A percentile compares a stretch with the other conserved stretches of the same genome.
phyloP scores from a whole-genome alignment of 1,139 yeast species.

The Blastobotrys illinoisensis region DNA sequence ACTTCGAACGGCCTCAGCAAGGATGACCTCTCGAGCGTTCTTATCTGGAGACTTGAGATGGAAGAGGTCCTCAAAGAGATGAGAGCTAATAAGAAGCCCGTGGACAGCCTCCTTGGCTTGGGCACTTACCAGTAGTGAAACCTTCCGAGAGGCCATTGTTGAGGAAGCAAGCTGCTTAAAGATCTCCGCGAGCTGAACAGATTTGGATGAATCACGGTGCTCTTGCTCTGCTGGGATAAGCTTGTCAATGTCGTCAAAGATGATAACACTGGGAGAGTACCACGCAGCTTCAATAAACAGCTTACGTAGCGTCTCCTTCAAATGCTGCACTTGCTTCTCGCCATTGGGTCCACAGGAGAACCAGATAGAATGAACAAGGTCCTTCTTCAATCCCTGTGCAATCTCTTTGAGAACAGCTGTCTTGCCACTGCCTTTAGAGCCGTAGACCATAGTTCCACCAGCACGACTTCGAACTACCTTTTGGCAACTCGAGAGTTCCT shows the following conservation, averaged over 20 bases:
- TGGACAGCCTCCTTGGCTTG: constrained; percentile 64
- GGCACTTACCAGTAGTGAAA: constrained; percentile 54
- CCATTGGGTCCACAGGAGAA: constrained; percentile 50
- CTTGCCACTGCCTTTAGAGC: constrained; percentile 81
- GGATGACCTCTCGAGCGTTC: constrained; percentile 48
- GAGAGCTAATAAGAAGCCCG: constrained; percentile 56
- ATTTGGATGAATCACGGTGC: constrained; percentile 55
- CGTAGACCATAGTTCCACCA: constrained; percentile 59
- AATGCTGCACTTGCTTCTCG: constrained; percentile 51
- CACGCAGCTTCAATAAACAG: constrained; percentile 63
- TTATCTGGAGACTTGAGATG: constrained; percentile 69
- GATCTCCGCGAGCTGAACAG: constrained; percentile 53
- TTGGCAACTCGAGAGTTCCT: constrained; percentile 39
- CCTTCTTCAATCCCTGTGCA: constrained; percentile 34
- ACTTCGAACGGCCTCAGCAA: constrained; percentile 42
- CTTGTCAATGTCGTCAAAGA: constrained; percentile 78
- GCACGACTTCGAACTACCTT: constrained; percentile 44
- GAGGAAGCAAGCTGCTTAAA: constrained; percentile 38
- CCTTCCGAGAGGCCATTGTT: constrained; percentile 40
- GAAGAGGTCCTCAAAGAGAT: constrained; percentile 60
- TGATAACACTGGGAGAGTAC: constrained; percentile 70
- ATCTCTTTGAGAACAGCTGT: constrained; percentile 48
- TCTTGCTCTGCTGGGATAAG: constrained; percentile 69
- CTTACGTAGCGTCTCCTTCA: constrained; percentile 46
- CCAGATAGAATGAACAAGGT: constrained; percentile 43